These are phyloP conservation scores for Rhizopogon sp. DNA, from an alignment of 768 basidiomycete species.

Conservation along the genomic window DNA sequence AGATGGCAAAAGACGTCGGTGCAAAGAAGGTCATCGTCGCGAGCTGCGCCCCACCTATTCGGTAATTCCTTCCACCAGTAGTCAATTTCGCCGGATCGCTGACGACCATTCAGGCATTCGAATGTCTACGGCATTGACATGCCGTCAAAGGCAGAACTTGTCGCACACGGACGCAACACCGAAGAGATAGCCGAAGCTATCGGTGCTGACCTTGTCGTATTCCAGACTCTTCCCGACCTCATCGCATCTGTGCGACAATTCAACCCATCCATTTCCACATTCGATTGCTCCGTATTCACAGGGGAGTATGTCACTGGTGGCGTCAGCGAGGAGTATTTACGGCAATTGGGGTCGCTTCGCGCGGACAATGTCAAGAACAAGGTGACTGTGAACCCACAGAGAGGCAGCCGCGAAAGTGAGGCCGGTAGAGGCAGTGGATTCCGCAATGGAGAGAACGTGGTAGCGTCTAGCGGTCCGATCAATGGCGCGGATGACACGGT, in stretches of 20 bases:
- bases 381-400: conserved; percentile 16
- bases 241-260: conserved; percentile 80
- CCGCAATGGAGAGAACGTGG: conserved; percentile 16
- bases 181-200: conserved; percentile 74
- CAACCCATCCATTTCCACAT: conserved; percentile 68
- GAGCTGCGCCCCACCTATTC: conserved; percentile 95
- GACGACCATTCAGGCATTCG: conserved; percentile 48
- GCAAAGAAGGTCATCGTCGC: conserved; percentile 95
- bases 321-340: conserved; percentile 78
- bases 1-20: conserved; percentile 99
- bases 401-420: conserved; percentile 27
- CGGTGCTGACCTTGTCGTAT: conserved; percentile 94
- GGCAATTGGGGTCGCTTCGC: conserved; percentile 66
- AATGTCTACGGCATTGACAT: conserved; percentile 99
- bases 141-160: conserved; percentile 92
- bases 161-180: conserved; percentile 73
- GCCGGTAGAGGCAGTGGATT: conserved; percentile 17
- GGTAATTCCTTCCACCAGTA: conserved; percentile 36
- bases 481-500: conserved; percentile 73
- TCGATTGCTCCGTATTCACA: conserved; percentile 97
- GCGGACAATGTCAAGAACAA: conserved; percentile 77
- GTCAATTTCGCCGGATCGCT: conserved; percentile 1
- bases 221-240: conserved; percentile 88
- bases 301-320: conserved; percentile 96
- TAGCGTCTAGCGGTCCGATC: conserved; percentile 36